These are phyloP conservation scores for Ganoderma lucidum DNA, from an alignment of 1,284 basidiomycete species.

Conservation along the genomic window DNA sequence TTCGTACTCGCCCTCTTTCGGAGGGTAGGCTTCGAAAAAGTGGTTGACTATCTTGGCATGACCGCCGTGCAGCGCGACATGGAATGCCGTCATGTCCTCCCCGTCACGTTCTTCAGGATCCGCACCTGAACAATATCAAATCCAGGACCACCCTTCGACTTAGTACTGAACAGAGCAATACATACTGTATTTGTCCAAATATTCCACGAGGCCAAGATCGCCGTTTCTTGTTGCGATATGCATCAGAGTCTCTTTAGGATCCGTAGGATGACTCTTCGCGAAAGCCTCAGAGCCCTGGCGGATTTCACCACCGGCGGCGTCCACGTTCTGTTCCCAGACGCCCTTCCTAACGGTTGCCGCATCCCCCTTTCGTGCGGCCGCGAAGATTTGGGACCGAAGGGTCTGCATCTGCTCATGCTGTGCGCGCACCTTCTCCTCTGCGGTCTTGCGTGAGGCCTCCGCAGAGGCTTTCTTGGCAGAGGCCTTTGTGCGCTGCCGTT, in stretches of 20 bases:
- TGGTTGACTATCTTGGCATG: slow-evolving; percentile 57
- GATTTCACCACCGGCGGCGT: slow-evolving; percentile 74
- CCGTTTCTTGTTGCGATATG: slow-evolving; percentile 68
- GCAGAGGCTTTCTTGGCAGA: slow-evolving; percentile 63
- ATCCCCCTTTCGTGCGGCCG: slow-evolving; percentile 65
- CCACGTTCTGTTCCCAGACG: slow-evolving; percentile 73
- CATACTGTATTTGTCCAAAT: slow-evolving; percentile 76
- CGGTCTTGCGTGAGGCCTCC: slow-evolving; percentile 56
- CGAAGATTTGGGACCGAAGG: slow-evolving; percentile 66
- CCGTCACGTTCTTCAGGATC: slow-evolving; percentile 74
- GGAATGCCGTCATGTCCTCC: slow-evolving; percentile 66
- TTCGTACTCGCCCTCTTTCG: slow-evolving; percentile 56
- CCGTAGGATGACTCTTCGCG: slow-evolving; percentile 53
- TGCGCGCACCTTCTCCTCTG: slow-evolving; percentile 55
- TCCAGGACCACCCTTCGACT: neutral
- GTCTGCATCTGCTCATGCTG: slow-evolving; percentile 59
- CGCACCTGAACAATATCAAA: slow-evolving; percentile 55
- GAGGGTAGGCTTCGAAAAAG: slow-evolving; percentile 66
- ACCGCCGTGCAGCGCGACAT: slow-evolving; percentile 65
- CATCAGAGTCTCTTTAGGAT: slow-evolving; percentile 69
- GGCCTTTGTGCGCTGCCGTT: slow-evolving; percentile 62
- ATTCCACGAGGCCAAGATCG: slow-evolving; percentile 64
- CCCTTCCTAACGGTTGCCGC: slow-evolving; percentile 62
- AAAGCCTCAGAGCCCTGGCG: slow-evolving; percentile 63
- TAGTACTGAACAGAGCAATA: slow-evolving; percentile 5